These are phyloP conservation scores for Pseudocercospora eumusae DNA, from an alignment of 2,329 filamentous ascomycete species.

Conservation along the genomic window DNA sequence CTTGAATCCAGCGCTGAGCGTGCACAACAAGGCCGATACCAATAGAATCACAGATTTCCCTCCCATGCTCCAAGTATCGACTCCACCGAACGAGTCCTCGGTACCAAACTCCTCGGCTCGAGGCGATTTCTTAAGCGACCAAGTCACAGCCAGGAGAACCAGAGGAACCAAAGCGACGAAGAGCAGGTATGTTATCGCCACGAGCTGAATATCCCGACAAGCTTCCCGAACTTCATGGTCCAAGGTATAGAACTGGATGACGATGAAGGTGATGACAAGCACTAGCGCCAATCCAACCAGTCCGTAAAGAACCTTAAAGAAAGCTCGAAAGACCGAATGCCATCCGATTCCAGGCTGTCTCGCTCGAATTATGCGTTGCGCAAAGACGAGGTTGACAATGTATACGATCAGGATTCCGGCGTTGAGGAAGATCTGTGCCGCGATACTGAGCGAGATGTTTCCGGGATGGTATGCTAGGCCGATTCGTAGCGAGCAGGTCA, in stretches of 20 bases:
- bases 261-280: constrained; percentile 35
- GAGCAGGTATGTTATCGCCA: constrained; percentile 31
- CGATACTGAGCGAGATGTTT: constrained; percentile 36
- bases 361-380: constrained; percentile 35
- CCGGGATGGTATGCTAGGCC: constrained; percentile 36
- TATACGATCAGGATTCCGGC: constrained; percentile 38
- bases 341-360: constrained; percentile 37
- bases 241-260: constrained; percentile 36
- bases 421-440: constrained; percentile 38
- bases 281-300: constrained; percentile 26
- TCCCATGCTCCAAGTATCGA: constrained; percentile 21
- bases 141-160: constrained; percentile 26
- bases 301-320: constrained; percentile 18
- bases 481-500: constrained; percentile 44
- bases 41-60: constrained; percentile 27
- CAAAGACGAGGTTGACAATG: constrained; percentile 37
- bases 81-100: constrained; percentile 14
- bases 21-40: constrained; percentile 24
- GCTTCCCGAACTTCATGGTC: constrained; percentile 19
- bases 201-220: constrained; percentile 28
- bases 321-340: constrained; percentile 23
- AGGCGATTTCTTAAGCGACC: constrained; percentile 18
- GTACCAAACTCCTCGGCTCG: constrained; percentile 27
- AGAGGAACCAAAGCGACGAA: constrained; percentile 31
- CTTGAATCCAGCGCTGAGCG: constrained; percentile 33